Base-by-base conservation (phyloP, 2,329 filamentous ascomycete species). In the Harringtonia lauricola region DNA sequence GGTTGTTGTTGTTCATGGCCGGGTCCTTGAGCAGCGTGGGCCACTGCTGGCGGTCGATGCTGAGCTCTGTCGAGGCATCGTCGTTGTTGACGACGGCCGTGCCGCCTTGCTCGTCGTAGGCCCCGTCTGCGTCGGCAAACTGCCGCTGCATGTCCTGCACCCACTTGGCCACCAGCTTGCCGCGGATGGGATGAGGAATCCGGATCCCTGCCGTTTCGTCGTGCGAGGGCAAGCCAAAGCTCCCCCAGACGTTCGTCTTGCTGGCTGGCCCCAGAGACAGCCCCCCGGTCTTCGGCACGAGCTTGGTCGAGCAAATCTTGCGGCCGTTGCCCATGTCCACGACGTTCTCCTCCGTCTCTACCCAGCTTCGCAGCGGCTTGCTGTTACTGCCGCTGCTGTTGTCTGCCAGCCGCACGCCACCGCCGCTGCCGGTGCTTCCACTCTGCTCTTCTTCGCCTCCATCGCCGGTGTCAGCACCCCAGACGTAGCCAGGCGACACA, bases 1-100 rank as follows among this genome's bases (percentile, higher is more conserved):
- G 33, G 17, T 29, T 33, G 44, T 46, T 13, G 21, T 46, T 46
- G 41, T 39, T 43, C 2, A 34, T 30, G 15, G 19, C 21, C 43
- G 43, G 43, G 8, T 35, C n/a, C 8, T 21, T 8, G 17, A 38
- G 12, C 9, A 41, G 43, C 34, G 43, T 41, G 8, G 43, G 43
- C 43, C 31, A 38, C 26, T 38, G 18, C 31, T 31, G 9, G 10
- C 13, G 21, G 22, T 39, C 36, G 13, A 26, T 7, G 14, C 26
- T 34, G 9, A 39, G 9, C 28, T 43, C 10, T 1, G 42, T 43
- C 14, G 26, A 22, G n/a, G 29, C 29, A 18, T 44, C 42, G 28
- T 36, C 24, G 24, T 7, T 14, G 22, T 14, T 18, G 9, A 3
- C 18, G 17, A 8, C 18, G 5, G 6, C n/a, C 8, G 28, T 15